Evolutionary conservation across 805 yeast species (phyloP), one percentile per base, ranked within the genome.

Genomic region (Cyberlindnera petersonii): DNA sequence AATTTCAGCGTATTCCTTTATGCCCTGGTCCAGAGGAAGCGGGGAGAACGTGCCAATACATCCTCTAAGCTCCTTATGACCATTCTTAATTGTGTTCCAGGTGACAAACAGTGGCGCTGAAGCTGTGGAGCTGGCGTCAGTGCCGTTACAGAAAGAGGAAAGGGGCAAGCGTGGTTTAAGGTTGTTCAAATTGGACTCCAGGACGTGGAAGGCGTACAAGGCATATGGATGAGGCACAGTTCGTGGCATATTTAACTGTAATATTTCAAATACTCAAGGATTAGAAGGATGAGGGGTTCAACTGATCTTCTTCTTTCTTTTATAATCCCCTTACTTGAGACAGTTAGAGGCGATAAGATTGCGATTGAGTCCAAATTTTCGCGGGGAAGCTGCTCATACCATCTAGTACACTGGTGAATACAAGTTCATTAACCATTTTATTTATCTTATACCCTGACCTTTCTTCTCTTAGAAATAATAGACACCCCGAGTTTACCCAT

Each of bases 81-180:
- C 56, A 1, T 60, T 53, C 9, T 43, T 56, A 15, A 52, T 49
- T 40, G 72, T 70, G 50, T 78, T 80, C 96, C 96, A 93, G 0
- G 98, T 93, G 23, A 91, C 83, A 63, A 93, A 93, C 20, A 91
- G 62, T 0, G 98, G 93, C 28, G 56, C 31, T n/a, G n/a, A n/a
- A n/a, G n/a, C n/a, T n/a, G n/a, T n/a, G n/a, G n/a, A n/a, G 5
- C 20, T n/a, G 20, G 8, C 3, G 31, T 27, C 9, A 22, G 8
- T 23, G 16, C 8, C 28, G 4, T 24, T 16, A 2, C 18, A 15
- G 5, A 13, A 26, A 9, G 16, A 21, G 8, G 28, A 29, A 13
- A 35, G 15, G 7, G 34, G 9, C 17, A 20, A 21, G 15, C 6
- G 20, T 14, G 44, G 36, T 8, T 23, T 16, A 13, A 22, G 11